Conservation (phyloP, 2,329 filamentous ascomycete genomes). For the Fusarium austroafricanum region DNA sequence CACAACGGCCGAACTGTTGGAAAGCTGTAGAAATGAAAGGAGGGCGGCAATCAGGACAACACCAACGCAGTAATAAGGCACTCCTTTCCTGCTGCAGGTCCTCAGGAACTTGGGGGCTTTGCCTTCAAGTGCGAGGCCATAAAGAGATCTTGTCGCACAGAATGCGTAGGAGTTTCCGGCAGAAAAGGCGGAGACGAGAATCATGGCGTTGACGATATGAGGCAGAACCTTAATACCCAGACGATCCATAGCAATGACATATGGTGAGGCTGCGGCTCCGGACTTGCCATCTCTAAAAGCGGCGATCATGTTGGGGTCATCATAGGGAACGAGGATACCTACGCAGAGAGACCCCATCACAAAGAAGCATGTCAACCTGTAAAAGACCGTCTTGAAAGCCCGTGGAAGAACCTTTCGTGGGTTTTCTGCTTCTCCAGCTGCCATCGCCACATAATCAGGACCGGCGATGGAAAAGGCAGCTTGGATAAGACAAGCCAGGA, state of each 20-base stretch:
- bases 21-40: slow-evolving; percentile 79
- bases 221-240: slow-evolving; percentile 72
- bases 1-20: slow-evolving; percentile 72
- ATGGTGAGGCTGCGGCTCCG: slow-evolving; percentile 76
- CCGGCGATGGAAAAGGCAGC: slow-evolving; percentile 76
- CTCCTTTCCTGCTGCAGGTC: slow-evolving; percentile 71
- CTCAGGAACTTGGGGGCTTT: slow-evolving; percentile 72
- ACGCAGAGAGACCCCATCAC: slow-evolving; percentile 78
- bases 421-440: slow-evolving; percentile 78
- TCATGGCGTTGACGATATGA: slow-evolving; percentile 78
- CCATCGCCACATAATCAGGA: slow-evolving; percentile 75
- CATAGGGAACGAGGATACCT: slow-evolving; percentile 77
- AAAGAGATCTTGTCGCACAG: slow-evolving; percentile 75
- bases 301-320: slow-evolving; percentile 70
- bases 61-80: slow-evolving; percentile 79
- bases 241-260: slow-evolving; percentile 75
- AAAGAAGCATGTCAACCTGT: slow-evolving; percentile 80
- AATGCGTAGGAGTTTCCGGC: slow-evolving; percentile 75
- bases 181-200: slow-evolving; percentile 74
- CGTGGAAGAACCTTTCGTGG: slow-evolving; percentile 76
- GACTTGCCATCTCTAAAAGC: slow-evolving; percentile 70
- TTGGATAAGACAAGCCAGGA: slow-evolving; percentile 79
- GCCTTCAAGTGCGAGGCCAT: slow-evolving; percentile 74
- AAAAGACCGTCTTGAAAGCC: slow-evolving; percentile 83
- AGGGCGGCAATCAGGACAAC: slow-evolving; percentile 75